phyloP scores from a whole-genome alignment of 257 asterid species.

The Solanum boliviense region DNA sequence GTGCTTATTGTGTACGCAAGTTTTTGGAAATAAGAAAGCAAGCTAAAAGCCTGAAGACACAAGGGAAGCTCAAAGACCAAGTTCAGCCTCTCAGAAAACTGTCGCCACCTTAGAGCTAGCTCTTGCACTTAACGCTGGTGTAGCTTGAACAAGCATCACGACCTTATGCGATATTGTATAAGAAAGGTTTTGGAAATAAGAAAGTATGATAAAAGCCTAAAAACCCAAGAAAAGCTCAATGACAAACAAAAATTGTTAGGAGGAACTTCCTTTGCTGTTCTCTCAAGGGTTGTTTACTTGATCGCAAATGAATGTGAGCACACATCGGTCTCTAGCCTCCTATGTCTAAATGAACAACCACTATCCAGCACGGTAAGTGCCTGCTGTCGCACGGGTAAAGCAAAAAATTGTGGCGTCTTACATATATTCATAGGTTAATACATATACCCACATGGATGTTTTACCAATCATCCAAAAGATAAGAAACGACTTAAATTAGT shows the following conservation, averaged over 20 bases:
- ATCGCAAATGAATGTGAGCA: neutral
- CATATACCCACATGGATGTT: neutral
- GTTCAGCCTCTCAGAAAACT: neutral
- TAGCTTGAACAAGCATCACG: neutral
- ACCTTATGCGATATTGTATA: neutral
- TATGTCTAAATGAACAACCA: neutral
- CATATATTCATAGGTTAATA: neutral
- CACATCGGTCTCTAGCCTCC: neutral
- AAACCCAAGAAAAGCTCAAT: neutral
- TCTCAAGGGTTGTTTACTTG: neutral
- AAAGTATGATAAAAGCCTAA: neutral
- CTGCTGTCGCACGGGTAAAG: neutral
- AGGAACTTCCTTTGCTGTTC: neutral
- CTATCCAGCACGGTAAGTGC: neutral
- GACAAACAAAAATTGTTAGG: neutral
- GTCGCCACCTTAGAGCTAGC: neutral
- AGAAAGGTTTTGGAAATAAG: neutral
- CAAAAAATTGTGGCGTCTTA: neutral
- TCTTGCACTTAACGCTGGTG: neutral
- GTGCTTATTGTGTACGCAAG: neutral
- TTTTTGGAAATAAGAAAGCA: neutral
- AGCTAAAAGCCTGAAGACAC: neutral
- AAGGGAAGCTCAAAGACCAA: neutral
- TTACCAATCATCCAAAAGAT: neutral
- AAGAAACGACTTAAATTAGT: neutral